Evolutionary conservation across 176 grass and related monocot genomes (phyloP).

Genomic region (Carex littledalei): DNA sequence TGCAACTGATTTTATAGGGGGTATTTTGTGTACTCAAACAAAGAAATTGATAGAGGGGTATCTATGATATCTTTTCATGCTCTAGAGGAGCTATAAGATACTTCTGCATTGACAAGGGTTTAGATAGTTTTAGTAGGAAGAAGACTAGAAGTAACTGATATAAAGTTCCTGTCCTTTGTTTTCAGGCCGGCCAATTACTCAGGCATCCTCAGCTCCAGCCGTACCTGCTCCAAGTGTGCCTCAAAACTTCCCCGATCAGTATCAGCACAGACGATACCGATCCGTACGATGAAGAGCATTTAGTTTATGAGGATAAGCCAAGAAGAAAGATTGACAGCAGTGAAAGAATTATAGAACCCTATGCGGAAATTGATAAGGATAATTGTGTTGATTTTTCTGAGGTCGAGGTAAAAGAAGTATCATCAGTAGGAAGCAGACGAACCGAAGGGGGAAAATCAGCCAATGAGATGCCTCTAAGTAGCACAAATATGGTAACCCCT

Average conservation of each 20-base stretch:
- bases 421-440: slow-evolving; percentile 33
- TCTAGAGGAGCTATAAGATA: neutral
- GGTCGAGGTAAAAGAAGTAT: slow-evolving; percentile 34
- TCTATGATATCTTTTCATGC: neutral
- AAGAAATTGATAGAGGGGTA: neutral
- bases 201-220: slow-evolving; percentile 70
- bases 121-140: neutral
- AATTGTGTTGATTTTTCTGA: slow-evolving; percentile 29
- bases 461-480: slow-evolving; percentile 38
- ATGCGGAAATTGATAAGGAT: slow-evolving; percentile 36
- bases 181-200: slow-evolving; percentile 77
- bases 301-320: slow-evolving; percentile 41
- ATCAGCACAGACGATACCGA: slow-evolving; percentile 26
- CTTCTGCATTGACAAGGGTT: neutral
- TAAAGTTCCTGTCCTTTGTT: neutral
- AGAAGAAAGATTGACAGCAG: slow-evolving; percentile 50
- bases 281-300: slow-evolving; percentile 46
- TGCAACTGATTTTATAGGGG: neutral
- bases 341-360: slow-evolving; percentile 37
- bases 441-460: slow-evolving; percentile 35
- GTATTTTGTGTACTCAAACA: neutral
- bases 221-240: slow-evolving; percentile 54
- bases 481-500: slow-evolving; percentile 30
- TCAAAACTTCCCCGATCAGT: slow-evolving; percentile 35
- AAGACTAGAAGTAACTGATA: neutral